phyloP scores from a whole-genome alignment of 2,329 filamentous ascomycete species.

The Zymoseptoria ardabiliae region DNA sequence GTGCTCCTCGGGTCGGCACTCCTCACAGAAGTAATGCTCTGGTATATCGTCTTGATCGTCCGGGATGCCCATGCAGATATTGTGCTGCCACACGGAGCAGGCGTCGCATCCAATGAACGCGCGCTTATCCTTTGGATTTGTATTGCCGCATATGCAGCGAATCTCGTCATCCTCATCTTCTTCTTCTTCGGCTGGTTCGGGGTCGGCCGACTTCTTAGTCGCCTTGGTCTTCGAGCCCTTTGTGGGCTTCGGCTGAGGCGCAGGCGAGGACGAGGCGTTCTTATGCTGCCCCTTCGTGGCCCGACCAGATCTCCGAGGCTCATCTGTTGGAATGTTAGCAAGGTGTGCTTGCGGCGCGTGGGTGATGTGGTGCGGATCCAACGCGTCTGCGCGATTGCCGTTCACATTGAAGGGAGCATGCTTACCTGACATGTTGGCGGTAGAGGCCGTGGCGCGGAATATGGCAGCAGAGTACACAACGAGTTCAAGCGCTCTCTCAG shows the following conservation, averaged over 20 bases:
- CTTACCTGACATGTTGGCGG: slow-evolving; percentile 19
- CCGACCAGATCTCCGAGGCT: slow-evolving; percentile 87
- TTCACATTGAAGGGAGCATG: background rate
- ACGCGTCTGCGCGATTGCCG: background rate
- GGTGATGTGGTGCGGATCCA: background rate
- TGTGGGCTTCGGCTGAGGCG: slow-evolving; percentile 31
- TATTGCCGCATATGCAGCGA: slow-evolving; percentile 85
- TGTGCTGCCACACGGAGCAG: slow-evolving; percentile 94
- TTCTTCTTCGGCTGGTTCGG: slow-evolving; percentile 47
- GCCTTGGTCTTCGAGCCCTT: slow-evolving; percentile 38
- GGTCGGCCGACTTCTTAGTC: slow-evolving; percentile 42
- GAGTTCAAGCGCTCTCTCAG: slow-evolving; percentile 16
- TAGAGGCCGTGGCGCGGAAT: slow-evolving; percentile 4
- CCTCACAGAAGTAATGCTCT: slow-evolving; percentile 85
- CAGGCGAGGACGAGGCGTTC: slow-evolving; percentile 58
- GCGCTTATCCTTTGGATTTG: slow-evolving; percentile 77
- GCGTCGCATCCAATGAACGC: slow-evolving; percentile 95
- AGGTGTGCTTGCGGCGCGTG: background rate
- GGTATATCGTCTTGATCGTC: slow-evolving; percentile 68
- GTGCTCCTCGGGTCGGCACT: slow-evolving; percentile 79
- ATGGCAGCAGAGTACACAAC: slow-evolving; percentile 9
- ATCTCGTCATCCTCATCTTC: slow-evolving; percentile 53
- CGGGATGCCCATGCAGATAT: slow-evolving; percentile 84
- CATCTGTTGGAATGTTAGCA: slow-evolving; percentile 45
- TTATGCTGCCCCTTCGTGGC: slow-evolving; percentile 98